A percentile compares a stretch with the other conserved stretches of the same genome.
Conservation (phyloP, 177 flowering plant species). For the Vitis hybrid region DNA sequence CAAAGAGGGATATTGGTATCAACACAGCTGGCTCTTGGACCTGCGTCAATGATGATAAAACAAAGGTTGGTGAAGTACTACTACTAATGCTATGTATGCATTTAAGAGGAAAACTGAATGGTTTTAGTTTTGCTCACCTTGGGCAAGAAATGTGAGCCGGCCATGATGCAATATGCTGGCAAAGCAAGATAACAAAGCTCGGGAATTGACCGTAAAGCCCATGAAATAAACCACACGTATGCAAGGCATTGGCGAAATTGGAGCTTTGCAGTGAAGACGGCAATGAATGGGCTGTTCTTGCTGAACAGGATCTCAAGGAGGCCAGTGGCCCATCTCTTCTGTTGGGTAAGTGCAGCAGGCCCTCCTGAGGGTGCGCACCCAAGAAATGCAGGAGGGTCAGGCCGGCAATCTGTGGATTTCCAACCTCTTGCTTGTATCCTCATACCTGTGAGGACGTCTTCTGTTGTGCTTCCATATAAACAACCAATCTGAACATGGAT, state of each 20-base stretch:
- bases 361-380: conserved; percentile 40
- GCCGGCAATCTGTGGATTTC: conserved; percentile 23
- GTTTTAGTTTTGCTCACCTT: conserved; percentile 24
- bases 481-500: conserved; percentile 42
- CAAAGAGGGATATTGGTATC: no score
- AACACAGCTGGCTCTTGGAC: not conserved
- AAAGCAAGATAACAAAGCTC: conserved; percentile 44
- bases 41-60: conserved; percentile 21
- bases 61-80: no score
- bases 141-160: conserved; percentile 46
- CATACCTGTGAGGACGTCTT: conserved; percentile 48
- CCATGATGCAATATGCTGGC: conserved; percentile 50
- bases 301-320: conserved; percentile 43
- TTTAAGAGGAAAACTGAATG: no score
- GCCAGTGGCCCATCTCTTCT: conserved; percentile 62
- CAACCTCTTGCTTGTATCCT: conserved; percentile 51
- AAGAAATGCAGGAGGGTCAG: conserved; percentile 42
- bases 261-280: conserved; percentile 25
- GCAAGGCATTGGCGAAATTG: conserved; percentile 40
- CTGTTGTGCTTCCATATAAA: conserved; percentile 50
- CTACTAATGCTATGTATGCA: no score
- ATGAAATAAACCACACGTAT: conserved; percentile 20
- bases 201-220: conserved; percentile 34
- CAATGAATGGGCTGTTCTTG: conserved; percentile 29
- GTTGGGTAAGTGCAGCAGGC: conserved; percentile 32